A percentile compares a stretch with the other conserved stretches of the same genome.
These are phyloP conservation scores for Phaeosphaeriaceae sp. DNA, from an alignment of 2,329 filamentous ascomycete species.

Conservation along the genomic window DNA sequence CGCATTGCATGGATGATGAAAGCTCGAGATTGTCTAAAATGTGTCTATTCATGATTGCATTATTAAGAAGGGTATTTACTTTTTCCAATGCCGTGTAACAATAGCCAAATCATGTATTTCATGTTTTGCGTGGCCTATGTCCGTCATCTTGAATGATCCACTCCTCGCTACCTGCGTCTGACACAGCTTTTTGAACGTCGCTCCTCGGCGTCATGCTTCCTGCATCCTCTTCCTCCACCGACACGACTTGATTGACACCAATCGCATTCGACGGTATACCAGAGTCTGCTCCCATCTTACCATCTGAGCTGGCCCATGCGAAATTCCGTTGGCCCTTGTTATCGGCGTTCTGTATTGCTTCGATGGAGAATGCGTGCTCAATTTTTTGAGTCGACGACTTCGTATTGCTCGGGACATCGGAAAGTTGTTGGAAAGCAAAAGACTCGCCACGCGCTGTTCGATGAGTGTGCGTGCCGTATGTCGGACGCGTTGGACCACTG, in stretches of 20 bases:
- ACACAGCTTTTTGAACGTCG: constrained; percentile 7
- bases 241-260: constrained; percentile 19
- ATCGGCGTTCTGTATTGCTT: constrained; percentile 2
- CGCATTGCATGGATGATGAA: not conserved
- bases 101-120: not conserved
- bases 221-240: constrained; percentile 11
- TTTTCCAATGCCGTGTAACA: not conserved
- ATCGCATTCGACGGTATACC: constrained; percentile 18
- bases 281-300: constrained; percentile 1
- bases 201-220: constrained; percentile 1
- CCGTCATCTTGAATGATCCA: constrained; percentile 25
- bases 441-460: constrained; percentile 10
- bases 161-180: constrained; percentile 23
- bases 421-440: constrained; percentile 25
- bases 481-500: constrained; percentile 7
- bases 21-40: not conserved
- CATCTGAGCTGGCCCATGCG: constrained; percentile 24
- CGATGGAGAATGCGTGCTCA: constrained; percentile 8
- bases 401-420: constrained; percentile 13
- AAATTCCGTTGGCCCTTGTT: constrained; percentile 14
- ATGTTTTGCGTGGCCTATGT: constrained; percentile 1
- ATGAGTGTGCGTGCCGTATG: constrained; percentile 10
- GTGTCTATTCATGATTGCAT: not conserved
- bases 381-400: constrained; percentile 8
- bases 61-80: not conserved